Evolutionary conservation across 345 rosid species (phyloP).

Genomic region (Passiflora organensis): DNA sequence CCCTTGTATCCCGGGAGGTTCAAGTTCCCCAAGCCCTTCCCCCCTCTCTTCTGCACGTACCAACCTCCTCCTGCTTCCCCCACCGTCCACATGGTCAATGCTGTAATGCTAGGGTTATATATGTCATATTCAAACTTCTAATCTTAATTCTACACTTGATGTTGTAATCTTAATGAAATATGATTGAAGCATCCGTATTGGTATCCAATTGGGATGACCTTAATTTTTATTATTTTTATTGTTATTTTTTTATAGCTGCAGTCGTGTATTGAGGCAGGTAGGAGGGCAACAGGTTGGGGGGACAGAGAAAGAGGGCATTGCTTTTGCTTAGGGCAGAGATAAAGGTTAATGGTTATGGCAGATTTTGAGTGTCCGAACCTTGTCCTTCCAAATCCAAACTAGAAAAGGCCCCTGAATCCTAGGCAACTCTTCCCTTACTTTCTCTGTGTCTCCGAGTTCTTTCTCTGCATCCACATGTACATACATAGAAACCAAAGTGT

Average conservation of each 20-base stretch:
- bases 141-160: too few species aligned
- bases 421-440: neutral
- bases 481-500: neutral
- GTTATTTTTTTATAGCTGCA: neutral
- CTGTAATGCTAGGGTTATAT: too few species aligned
- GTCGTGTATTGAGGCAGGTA: conserved; percentile 1
- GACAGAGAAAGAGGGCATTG: neutral
- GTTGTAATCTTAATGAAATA: too few species aligned
- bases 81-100: too few species aligned
- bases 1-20: conserved; percentile 46
- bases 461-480: neutral
- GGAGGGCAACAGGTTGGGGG: neutral
- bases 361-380: neutral
- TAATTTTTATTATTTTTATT: neutral
- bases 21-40: conserved; percentile 1
- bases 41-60: neutral
- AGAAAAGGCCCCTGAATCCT: conserved; percentile 1
- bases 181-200: too few species aligned
- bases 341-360: neutral
- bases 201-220: too few species aligned
- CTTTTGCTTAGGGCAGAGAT: conserved; percentile 1
- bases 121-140: too few species aligned
- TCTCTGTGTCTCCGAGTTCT: neutral
- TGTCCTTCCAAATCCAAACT: neutral
- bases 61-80: neutral